phyloP scores from a whole-genome alignment of 1,284 basidiomycete species.

The Ustilago shanxiensis region DNA sequence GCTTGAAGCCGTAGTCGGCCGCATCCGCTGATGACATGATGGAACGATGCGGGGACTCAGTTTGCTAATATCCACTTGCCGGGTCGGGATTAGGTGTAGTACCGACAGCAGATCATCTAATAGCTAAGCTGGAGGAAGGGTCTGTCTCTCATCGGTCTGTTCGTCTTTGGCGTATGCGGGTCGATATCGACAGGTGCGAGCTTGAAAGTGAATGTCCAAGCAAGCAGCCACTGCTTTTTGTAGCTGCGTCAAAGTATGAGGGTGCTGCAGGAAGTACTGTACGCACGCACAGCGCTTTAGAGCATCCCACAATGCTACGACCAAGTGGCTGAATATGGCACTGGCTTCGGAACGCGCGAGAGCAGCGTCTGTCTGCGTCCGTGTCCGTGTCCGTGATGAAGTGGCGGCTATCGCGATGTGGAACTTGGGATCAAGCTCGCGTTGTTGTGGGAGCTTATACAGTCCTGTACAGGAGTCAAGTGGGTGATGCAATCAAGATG shows the following conservation, averaged over 20 bases:
- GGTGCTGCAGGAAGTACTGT: no score
- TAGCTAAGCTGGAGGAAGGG: background rate
- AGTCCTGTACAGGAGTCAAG: no score
- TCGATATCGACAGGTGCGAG: background rate
- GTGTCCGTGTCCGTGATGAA: background rate
- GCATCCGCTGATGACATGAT: conserved; percentile 52
- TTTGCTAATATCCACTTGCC: no score
- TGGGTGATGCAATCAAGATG: background rate
- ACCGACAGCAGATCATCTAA: background rate
- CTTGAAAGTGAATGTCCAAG: no score
- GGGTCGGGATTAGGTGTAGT: no score
- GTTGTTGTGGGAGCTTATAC: background rate
- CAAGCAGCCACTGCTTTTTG: no score
- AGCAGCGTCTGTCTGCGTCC: background rate
- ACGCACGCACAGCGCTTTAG: no score
- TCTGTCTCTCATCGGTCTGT: background rate
- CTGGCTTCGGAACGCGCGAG: background rate
- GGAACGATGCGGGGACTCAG: no score
- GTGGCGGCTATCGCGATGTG: background rate
- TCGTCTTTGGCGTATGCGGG: background rate
- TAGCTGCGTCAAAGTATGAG: no score
- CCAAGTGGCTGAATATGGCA: background rate
- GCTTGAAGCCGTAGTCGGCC: conserved; percentile 51
- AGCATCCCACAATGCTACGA: background rate
- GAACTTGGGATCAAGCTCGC: background rate